Conservation (phyloP, 2,329 filamentous ascomycete species). For the Coniochaeta prunicola region DNA sequence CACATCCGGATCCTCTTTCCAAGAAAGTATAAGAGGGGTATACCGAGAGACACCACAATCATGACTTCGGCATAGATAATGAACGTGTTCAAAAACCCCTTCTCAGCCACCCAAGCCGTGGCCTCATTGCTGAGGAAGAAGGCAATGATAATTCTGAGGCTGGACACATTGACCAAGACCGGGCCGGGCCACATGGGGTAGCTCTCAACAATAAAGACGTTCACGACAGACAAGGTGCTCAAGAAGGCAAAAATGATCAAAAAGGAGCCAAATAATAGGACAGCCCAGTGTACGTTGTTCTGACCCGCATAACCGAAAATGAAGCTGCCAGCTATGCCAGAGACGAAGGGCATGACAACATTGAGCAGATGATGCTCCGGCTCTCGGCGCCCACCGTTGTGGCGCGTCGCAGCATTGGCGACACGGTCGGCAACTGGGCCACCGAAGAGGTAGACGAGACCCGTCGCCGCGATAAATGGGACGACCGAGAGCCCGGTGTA, state of each 20-base stretch:
- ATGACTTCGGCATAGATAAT: slow-evolving; percentile 23
- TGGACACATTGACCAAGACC: slow-evolving; percentile 24
- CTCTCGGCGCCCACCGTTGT: slow-evolving; percentile 18
- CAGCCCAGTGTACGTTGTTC: slow-evolving; percentile 16
- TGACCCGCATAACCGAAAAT: slow-evolving; percentile 22
- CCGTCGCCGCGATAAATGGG: slow-evolving; percentile 14
- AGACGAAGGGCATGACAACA: slow-evolving; percentile 19
- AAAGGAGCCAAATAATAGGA: slow-evolving; percentile 18
- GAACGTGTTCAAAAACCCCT: slow-evolving; percentile 19
- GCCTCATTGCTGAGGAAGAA: slow-evolving; percentile 21
- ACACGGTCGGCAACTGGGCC: slow-evolving; percentile 21
- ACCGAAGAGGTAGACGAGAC: slow-evolving; percentile 15
- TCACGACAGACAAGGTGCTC: slow-evolving; percentile 18
- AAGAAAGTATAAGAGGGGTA: slow-evolving; percentile 17
- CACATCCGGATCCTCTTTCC: slow-evolving; percentile 19
- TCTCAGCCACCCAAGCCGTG: slow-evolving; percentile 17
- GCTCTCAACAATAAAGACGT: slow-evolving; percentile 25
- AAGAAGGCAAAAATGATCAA: slow-evolving; percentile 22
- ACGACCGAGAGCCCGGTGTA: slow-evolving; percentile 19
- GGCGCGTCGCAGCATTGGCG: slow-evolving; percentile 19
- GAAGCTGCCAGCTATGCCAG: slow-evolving; percentile 20
- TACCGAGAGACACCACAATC: slow-evolving; percentile 19
- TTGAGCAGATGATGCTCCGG: slow-evolving; percentile 25
- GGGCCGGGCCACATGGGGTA: slow-evolving; percentile 24
- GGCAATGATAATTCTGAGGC: slow-evolving; percentile 21